phyloP scores from a whole-genome alignment of 2,329 filamentous ascomycete genomes.

The Talaromyces albobiverticillius region DNA sequence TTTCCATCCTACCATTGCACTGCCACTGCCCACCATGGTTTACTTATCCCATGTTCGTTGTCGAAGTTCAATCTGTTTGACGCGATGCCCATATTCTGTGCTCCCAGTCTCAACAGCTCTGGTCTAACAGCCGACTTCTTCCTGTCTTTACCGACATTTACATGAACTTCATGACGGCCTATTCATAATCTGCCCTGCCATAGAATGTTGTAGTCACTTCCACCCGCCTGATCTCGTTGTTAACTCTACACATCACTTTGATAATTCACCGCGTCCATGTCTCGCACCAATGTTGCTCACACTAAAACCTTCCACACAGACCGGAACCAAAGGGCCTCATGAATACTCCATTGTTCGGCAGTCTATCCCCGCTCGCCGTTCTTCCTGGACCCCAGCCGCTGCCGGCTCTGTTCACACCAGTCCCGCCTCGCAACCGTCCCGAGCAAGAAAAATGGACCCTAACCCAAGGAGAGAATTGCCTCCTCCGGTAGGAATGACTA shows the following conservation, averaged over 20 bases:
- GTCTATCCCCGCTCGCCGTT: constrained; percentile 38
- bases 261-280: background rate
- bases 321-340: constrained; percentile 48
- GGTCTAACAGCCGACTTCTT: background rate
- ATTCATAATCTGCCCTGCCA: background rate
- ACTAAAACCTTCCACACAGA: constrained; percentile 47
- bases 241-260: too few relatives aligned
- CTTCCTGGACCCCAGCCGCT: constrained; percentile 35
- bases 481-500: constrained; percentile 63
- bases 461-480: constrained; percentile 65
- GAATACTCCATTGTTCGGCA: constrained; percentile 45
- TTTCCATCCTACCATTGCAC: background rate
- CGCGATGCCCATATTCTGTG: background rate
- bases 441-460: constrained; percentile 62
- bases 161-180: too few relatives aligned
- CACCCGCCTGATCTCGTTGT: background rate
- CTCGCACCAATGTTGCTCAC: constrained; percentile 50
- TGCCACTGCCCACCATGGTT: background rate
- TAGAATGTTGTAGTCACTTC: background rate
- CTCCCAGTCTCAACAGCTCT: background rate
- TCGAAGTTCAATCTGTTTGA: background rate
- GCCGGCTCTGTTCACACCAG: constrained; percentile 29
- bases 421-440: constrained; percentile 32
- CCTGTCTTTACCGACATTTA: background rate
- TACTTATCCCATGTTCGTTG: background rate